Conservation (phyloP, 768 basidiomycete species). For the Mrakia blollopis region DNA sequence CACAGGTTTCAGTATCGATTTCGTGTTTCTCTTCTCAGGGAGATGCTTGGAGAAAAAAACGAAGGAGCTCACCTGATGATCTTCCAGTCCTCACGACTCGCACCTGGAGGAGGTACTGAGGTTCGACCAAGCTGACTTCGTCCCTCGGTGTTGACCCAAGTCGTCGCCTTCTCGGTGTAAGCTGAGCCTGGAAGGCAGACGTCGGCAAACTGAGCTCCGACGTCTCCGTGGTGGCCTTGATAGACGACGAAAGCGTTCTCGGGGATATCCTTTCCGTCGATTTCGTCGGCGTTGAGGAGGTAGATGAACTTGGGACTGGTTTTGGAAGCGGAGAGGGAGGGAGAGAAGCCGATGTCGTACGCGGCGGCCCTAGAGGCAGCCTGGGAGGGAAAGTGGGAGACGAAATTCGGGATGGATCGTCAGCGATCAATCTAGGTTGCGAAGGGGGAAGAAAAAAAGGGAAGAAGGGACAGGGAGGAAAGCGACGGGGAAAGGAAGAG, state of each 20-base stretch:
- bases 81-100: constrained; percentile 95
- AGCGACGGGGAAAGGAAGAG: not conserved
- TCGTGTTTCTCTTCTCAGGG: too few relatives aligned
- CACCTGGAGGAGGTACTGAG: constrained; percentile 91
- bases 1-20: not conserved
- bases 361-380: constrained; percentile 87
- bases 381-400: constrained; percentile 46
- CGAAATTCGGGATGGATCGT: not conserved
- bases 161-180: constrained; percentile 84
- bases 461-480: not conserved
- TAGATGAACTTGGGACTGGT: constrained; percentile 90
- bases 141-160: constrained; percentile 98
- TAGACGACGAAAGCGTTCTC: constrained; percentile 93
- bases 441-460: not conserved
- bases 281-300: constrained; percentile 91
- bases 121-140: constrained; percentile 82
- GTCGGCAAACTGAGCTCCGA: constrained; percentile 95
- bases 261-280: constrained; percentile 82
- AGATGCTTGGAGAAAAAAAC: too few relatives aligned
- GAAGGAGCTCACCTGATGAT: constrained; percentile 64
- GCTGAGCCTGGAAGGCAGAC: constrained; percentile 88
- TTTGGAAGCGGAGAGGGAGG: constrained; percentile 68
- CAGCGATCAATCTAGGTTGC: not conserved
- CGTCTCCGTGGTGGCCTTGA: constrained; percentile 96
- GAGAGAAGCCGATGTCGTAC: constrained; percentile 89